These are phyloP conservation scores for Erythrophleum ivorense DNA, from an alignment of 331 rosid genomes.

Conservation along the genomic window DNA sequence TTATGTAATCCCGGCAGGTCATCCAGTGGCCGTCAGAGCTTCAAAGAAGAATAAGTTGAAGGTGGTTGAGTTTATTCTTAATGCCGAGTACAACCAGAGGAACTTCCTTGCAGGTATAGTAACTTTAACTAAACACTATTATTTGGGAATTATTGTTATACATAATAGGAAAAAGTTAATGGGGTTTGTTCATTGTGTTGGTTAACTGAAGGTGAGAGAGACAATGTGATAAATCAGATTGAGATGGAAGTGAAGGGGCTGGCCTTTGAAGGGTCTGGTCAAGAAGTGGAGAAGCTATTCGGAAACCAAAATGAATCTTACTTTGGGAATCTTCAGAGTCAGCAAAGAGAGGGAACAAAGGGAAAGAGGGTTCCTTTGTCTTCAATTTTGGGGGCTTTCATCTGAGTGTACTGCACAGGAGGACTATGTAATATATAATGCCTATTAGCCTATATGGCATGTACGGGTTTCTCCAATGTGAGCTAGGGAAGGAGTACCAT, in stretches of 20 bases:
- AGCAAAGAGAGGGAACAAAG: neutral
- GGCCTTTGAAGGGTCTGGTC: conserved; percentile 48
- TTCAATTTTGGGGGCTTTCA: conserved; percentile 28
- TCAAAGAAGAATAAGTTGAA: conserved; percentile 27
- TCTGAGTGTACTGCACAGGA: neutral
- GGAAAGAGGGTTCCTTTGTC: neutral
- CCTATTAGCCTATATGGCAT: neutral
- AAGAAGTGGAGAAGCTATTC: conserved; percentile 53
- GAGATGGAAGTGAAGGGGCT: conserved; percentile 54
- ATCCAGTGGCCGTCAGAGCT: conserved; percentile 59
- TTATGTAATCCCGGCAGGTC: conserved; percentile 59
- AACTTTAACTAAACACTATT: neutral
- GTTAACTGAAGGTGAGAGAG: conserved; percentile 49
- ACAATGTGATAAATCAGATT: conserved; percentile 58
- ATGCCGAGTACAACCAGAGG: conserved; percentile 58
- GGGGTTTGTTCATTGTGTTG: too few species aligned
- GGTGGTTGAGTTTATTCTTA: conserved; percentile 54
- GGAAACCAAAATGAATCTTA: conserved; percentile 47
- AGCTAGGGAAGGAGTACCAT: neutral
- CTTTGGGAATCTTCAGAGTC: conserved; percentile 50
- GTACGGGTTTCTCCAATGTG: neutral
- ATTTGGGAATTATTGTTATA: neutral
- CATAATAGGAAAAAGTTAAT: too few species aligned
- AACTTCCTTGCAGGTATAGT: conserved; percentile 62
- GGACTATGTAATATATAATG: neutral